A percentile compares a stretch with the other conserved stretches of the same genome.
Evolutionary conservation across 2,329 filamentous ascomycete genomes (phyloP).

Genomic region (Purpureocillium takamizusanense): DNA sequence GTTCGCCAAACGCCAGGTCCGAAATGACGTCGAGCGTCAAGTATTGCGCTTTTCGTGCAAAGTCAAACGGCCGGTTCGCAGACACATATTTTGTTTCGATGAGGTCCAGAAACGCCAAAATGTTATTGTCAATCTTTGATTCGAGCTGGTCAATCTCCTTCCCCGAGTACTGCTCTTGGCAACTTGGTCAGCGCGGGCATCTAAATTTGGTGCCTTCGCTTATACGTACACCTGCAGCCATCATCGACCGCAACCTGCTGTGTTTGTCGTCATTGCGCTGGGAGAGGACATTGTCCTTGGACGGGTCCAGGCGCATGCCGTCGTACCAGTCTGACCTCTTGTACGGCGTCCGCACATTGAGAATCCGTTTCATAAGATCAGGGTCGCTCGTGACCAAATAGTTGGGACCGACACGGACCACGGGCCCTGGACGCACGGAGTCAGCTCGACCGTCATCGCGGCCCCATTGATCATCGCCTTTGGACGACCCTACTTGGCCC

Average conservation of each 20-base stretch:
- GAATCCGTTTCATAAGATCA: conserved; percentile 31
- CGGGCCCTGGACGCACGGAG: conserved; percentile 11
- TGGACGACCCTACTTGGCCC: too few relatives aligned
- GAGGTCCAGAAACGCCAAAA: conserved; percentile 6
- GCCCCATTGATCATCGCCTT: too few relatives aligned
- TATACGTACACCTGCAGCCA: conserved; percentile 36
- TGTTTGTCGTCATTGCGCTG: conserved; percentile 35
- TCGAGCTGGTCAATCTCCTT: conserved; percentile 36
- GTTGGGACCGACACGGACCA: conserved; percentile 28
- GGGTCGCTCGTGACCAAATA: conserved; percentile 36
- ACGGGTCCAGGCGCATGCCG: conserved; percentile 38
- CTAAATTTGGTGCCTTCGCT: too few relatives aligned
- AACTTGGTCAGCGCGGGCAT: too few relatives aligned
- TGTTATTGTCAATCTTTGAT: conserved; percentile 17
- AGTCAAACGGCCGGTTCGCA: conserved; percentile 6
- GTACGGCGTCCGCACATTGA: conserved; percentile 26
- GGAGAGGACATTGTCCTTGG: conserved; percentile 40
- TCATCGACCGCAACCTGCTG: conserved; percentile 33
- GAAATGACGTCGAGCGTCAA: conserved; percentile 49
- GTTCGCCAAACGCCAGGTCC: conserved; percentile 39
- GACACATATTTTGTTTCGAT: conserved; percentile 8
- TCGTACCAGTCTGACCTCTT: conserved; percentile 32
- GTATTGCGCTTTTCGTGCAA: conserved; percentile 38
- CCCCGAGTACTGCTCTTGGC: conserved; percentile 39
- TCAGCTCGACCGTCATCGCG: too few relatives aligned